A percentile compares a stretch with the other conserved stretches of the same genome.
phyloP scores from a whole-genome alignment of 2,329 filamentous ascomycete genomes.

The Aureobasidium zeae region DNA sequence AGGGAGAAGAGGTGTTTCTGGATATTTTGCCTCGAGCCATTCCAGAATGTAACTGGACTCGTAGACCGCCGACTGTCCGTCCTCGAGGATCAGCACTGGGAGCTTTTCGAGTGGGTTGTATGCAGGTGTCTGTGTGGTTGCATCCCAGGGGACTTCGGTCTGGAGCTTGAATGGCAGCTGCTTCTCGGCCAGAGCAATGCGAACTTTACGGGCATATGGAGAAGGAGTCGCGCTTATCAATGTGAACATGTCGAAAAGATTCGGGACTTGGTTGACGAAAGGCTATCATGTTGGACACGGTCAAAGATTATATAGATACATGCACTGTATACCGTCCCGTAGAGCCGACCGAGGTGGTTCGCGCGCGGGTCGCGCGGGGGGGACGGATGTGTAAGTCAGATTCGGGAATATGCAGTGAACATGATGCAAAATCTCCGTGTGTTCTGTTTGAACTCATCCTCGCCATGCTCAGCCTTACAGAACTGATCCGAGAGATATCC shows the following conservation, averaged over 20 bases:
- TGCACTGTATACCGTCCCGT: no score
- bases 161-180: constrained; percentile 32
- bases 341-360: no score
- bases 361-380: no score
- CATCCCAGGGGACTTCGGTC: constrained; percentile 37
- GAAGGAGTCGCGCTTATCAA: constrained; percentile 31
- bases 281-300: no score
- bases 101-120: constrained; percentile 36
- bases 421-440: no score
- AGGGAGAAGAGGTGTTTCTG: constrained; percentile 24
- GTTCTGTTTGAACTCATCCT: no score
- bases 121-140: constrained; percentile 30
- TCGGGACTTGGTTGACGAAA: no score
- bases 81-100: constrained; percentile 29
- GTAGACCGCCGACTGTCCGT: constrained; percentile 26
- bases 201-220: constrained; percentile 35
- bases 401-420: no score
- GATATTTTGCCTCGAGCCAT: constrained; percentile 30
- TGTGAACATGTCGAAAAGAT: constrained; percentile 20
- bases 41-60: constrained; percentile 33
- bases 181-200: constrained; percentile 34
- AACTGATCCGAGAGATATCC: constrained; percentile 21
- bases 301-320: no score
- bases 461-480: constrained; percentile 22
- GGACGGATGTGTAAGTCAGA: no score